Conservation (phyloP, 129 eudicot genomes). For the Tagetes erecta region DNA sequence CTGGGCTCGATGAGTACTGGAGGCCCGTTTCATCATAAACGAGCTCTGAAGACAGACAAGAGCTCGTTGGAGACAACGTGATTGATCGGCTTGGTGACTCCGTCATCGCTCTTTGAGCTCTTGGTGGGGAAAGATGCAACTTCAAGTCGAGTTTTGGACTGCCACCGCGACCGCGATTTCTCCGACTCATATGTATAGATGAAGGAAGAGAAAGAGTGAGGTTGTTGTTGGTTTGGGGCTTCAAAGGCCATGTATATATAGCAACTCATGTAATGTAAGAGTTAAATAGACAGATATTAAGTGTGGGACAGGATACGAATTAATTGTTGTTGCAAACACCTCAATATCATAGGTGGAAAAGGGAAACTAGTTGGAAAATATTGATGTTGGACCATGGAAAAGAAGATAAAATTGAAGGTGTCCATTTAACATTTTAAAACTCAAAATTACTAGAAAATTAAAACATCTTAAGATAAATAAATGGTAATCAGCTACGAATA, state of each 20-base stretch:
- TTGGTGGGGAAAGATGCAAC: slow-evolving; percentile 66
- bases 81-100: slow-evolving; percentile 57
- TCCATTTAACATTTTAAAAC: too few species aligned
- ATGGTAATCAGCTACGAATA: too few species aligned
- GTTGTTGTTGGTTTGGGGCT: slow-evolving; percentile 7
- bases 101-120: slow-evolving; percentile 35
- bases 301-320: slow-evolving; percentile 5
- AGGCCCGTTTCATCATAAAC: slow-evolving; percentile 40
- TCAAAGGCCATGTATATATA: slow-evolving; percentile 9
- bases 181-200: slow-evolving; percentile 46
- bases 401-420: too few species aligned
- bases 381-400: too few species aligned
- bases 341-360: not conserved
- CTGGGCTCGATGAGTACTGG: slow-evolving; percentile 61
- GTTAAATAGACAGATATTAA: not conserved
- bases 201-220: not conserved
- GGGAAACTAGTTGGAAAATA: not conserved
- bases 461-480: too few species aligned
- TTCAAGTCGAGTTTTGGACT: slow-evolving; percentile 64
- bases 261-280: slow-evolving; percentile 9
- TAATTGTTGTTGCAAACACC: not conserved
- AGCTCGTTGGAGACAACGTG: slow-evolving; percentile 49
- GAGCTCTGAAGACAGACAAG: slow-evolving; percentile 73
- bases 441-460: too few species aligned
- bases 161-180: slow-evolving; percentile 38